Conservation (phyloP, 192 early-diverging fungal genomes). For the Entrophospora sp. region DNA sequence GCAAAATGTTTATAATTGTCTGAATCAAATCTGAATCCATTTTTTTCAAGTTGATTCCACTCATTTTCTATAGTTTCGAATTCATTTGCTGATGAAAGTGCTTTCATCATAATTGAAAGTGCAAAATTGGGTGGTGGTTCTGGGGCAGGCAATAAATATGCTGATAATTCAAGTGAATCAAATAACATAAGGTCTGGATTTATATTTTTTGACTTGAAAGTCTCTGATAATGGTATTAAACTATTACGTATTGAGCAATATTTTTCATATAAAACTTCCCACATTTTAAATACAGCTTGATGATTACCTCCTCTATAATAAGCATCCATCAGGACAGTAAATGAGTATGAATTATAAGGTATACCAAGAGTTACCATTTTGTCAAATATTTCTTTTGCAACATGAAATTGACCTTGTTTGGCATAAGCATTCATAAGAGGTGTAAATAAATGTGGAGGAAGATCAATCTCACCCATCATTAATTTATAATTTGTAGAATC, state of each 20-base stretch:
- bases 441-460: slow-evolving; percentile 31
- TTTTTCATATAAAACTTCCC: slow-evolving; percentile 28
- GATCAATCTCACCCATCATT: slow-evolving; percentile 4
- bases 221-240: not conserved
- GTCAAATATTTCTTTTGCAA: slow-evolving; percentile 30
- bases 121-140: slow-evolving; percentile 24
- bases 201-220: not conserved
- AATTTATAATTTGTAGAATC: not conserved
- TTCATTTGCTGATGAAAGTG: slow-evolving; percentile 25
- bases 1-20: slow-evolving; percentile 46
- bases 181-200: too few species aligned
- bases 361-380: slow-evolving; percentile 31
- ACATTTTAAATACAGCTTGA: slow-evolving; percentile 37
- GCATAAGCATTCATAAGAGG: slow-evolving; percentile 37
- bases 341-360: slow-evolving; percentile 25
- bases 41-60: slow-evolving; percentile 29
- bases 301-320: slow-evolving; percentile 31
- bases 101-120: slow-evolving; percentile 39
- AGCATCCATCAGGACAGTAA: slow-evolving; percentile 38
- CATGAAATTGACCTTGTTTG: slow-evolving; percentile 20
- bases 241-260: not conserved
- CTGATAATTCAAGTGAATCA: slow-evolving; percentile 9
- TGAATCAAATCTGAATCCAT: slow-evolving; percentile 38
- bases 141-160: slow-evolving; percentile 16
- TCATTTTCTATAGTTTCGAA: slow-evolving; percentile 26